Evolutionary conservation across 768 basidiomycete genomes (phyloP).

Genomic region (Boletus sensibilis): DNA sequence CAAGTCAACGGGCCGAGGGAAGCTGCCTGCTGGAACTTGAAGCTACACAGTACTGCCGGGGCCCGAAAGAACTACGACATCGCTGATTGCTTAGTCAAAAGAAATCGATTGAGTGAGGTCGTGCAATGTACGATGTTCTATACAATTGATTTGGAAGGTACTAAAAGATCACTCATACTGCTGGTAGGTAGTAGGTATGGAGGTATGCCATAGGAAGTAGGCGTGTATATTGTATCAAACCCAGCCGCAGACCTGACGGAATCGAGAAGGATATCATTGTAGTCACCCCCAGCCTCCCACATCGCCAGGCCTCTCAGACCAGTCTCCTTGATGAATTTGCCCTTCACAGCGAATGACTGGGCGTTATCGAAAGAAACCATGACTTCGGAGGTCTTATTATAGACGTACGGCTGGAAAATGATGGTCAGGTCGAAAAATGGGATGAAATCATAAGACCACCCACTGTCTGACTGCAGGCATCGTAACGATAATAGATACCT

Average conservation of each 20-base stretch:
- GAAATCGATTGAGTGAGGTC: not conserved
- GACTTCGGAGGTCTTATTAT: conserved; percentile 49
- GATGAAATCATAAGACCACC: conserved; percentile 15
- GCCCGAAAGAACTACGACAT: no score
- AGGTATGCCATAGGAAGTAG: no score
- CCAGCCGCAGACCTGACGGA: conserved; percentile 38
- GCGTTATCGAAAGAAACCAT: conserved; percentile 65
- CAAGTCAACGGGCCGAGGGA: not conserved
- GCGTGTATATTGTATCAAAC: not conserved
- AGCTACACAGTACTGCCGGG: not conserved
- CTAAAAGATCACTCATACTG: no score
- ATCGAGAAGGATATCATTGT: conserved; percentile 55
- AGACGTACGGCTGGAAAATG: conserved; percentile 54
- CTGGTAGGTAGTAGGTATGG: no score
- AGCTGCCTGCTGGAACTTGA: not conserved
- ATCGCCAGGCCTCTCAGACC: conserved; percentile 62
- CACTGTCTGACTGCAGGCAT: conserved; percentile 69
- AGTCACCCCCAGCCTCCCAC: conserved; percentile 70
- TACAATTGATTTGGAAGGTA: no score
- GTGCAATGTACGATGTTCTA: no score
- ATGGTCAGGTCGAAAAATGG: not conserved
- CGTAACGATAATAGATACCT: conserved; percentile 55
- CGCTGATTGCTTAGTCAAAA: not conserved
- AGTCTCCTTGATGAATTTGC: conserved; percentile 49
- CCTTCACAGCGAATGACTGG: conserved; percentile 56